phyloP scores from a whole-genome alignment of 2,329 filamentous ascomycete species.

The Fusarium robinianum region DNA sequence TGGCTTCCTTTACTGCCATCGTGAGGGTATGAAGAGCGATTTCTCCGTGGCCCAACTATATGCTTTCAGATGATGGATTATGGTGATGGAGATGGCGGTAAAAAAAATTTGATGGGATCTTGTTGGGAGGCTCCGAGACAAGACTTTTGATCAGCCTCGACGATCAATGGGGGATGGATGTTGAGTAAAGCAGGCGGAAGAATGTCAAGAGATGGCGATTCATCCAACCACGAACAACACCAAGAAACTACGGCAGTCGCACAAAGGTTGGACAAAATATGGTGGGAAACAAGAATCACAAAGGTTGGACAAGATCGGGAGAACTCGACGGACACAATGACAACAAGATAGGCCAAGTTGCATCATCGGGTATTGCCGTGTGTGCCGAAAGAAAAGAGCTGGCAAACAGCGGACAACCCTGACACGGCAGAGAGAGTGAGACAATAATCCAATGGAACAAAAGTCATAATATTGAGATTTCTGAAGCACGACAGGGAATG shows the following conservation, averaged over 20 bases:
- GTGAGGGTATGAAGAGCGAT: background rate
- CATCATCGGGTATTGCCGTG: slow-evolving; percentile 21
- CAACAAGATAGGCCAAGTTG: slow-evolving; percentile 17
- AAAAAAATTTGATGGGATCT: too few species aligned
- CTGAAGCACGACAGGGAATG: too few species aligned
- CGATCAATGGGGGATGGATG: too few species aligned
- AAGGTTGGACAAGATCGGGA: slow-evolving; percentile 5
- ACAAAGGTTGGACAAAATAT: too few species aligned
- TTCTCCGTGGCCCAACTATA: background rate
- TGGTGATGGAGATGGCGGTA: too few species aligned
- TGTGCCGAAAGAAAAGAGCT: too few species aligned
- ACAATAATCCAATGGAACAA: slow-evolving; percentile 4
- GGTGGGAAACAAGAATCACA: slow-evolving; percentile 2
- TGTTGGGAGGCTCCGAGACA: too few species aligned
- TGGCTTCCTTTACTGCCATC: slow-evolving; percentile 20
- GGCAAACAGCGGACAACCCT: slow-evolving; percentile 16
- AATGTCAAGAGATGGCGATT: too few species aligned
- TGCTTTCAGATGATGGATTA: background rate
- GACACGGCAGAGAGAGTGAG: slow-evolving; percentile 14
- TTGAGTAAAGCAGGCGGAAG: too few species aligned
- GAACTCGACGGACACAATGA: slow-evolving; percentile 5
- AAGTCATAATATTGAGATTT: slow-evolving; percentile 4
- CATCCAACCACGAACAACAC: too few species aligned
- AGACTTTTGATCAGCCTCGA: too few species aligned
- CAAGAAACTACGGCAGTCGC: too few species aligned